A percentile compares a stretch with the other conserved stretches of the same genome.
Evolutionary conservation across 345 rosid species (phyloP).

Genomic region (Angophora floribunda): DNA sequence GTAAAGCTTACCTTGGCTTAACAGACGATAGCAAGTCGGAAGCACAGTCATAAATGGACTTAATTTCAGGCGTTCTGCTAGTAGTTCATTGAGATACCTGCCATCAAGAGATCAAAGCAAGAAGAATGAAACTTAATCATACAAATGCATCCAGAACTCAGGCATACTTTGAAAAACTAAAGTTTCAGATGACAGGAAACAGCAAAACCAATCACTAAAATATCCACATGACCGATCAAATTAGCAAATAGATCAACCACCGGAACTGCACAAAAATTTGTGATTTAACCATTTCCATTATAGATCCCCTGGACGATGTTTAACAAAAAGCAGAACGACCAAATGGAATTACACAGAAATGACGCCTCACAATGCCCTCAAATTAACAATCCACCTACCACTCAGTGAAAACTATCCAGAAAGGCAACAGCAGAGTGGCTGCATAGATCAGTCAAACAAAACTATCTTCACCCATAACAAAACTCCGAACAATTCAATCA

Average conservation of each 20-base stretch:
- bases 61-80: conserved; percentile 71
- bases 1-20: conserved; percentile 64
- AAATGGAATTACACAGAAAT: background rate
- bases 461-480: background rate
- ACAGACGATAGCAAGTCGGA: conserved; percentile 45
- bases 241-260: background rate
- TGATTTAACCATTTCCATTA: background rate
- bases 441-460: background rate
- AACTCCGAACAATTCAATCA: background rate
- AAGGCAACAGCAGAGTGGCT: background rate
- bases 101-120: background rate
- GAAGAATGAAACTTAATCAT: background rate
- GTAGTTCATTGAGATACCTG: conserved; percentile 75
- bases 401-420: background rate
- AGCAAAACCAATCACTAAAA: background rate
- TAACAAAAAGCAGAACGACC: background rate
- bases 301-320: background rate
- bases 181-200: background rate
- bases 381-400: background rate
- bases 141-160: background rate
- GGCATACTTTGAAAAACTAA: background rate
- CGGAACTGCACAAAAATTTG: background rate
- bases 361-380: background rate
- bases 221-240: background rate
- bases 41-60: conserved; percentile 64